Conservation (phyloP, 805 yeast species). For the Isabelozyma pseudorhagii region DNA sequence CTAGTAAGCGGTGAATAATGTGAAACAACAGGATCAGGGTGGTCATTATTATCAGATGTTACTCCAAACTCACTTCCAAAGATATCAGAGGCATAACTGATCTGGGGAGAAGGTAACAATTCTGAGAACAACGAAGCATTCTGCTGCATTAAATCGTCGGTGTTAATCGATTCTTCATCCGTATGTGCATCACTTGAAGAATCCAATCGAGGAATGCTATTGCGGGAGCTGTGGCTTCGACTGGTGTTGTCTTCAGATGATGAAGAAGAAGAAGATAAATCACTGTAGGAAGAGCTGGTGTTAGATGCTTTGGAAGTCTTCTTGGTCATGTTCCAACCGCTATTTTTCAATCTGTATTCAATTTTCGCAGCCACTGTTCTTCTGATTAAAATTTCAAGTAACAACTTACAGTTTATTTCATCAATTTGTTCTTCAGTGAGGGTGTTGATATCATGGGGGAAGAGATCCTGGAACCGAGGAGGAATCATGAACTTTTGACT, state of each 20-base stretch:
- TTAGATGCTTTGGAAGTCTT: background rate
- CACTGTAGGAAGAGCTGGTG: background rate
- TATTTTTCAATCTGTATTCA: slow-evolving; percentile 27
- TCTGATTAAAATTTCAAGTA: slow-evolving; percentile 37
- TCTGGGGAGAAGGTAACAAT: slow-evolving; percentile 38
- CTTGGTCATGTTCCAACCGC: slow-evolving; percentile 1
- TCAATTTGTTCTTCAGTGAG: slow-evolving; percentile 22
- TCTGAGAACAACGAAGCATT: slow-evolving; percentile 30
- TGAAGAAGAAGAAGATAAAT: slow-evolving; percentile 1
- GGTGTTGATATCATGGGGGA: slow-evolving; percentile 25
- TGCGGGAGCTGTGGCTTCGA: background rate
- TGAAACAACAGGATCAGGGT: background rate
- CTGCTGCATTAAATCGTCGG: slow-evolving; percentile 27
- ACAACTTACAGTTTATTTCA: slow-evolving; percentile 24
- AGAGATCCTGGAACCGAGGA: slow-evolving; percentile 24
- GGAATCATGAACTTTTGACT: slow-evolving; percentile 14
- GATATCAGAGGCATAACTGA: slow-evolving; percentile 26
- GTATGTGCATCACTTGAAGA: slow-evolving; percentile 16
- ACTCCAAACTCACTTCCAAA: slow-evolving; percentile 13
- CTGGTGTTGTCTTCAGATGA: slow-evolving; percentile 1
- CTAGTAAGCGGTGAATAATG: background rate
- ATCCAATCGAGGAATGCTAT: slow-evolving; percentile 3
- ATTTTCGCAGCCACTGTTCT: slow-evolving; percentile 42
- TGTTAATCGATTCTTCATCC: slow-evolving; percentile 20
- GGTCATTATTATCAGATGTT: background rate